Base-by-base conservation (phyloP, 306 rosid species). In the Prunus dulcis region DNA sequence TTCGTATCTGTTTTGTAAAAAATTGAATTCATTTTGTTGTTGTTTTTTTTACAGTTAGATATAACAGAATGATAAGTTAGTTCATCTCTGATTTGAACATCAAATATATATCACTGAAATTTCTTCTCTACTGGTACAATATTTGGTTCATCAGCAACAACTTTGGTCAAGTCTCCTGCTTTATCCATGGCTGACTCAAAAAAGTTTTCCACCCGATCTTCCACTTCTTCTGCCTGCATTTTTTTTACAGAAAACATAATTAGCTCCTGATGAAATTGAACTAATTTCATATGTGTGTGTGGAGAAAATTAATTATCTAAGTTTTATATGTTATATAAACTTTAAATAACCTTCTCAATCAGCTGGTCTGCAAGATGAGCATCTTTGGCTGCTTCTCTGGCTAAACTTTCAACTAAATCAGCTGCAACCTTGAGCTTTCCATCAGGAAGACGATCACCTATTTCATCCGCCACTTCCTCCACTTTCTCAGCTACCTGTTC, bases 401-500 rank as follows among this genome's bases (percentile, higher is more conserved):
- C 97, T 19, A 79, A 27, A 14, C 67, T 73, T 82, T 87, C 91
- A 53, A 89, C 71, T 12, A 74, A 56, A 8, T 58, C 50, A 71
- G 76, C 81, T 20, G 80, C 79, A 2, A 69, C 69, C 12, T 70
- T 77, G 14, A 84, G 76, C 55, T 81, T 83, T 74, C 89, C 90
- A 6, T 79, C 46, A 0, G 93, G 96, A 76, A 89, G 80, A 25
- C 82, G 22, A 41, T 83, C 81, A 2, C 69, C 84, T 28, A 81
- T 81, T 0, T 66, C 79, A 60, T 86, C 93, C 49, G 91, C 92
- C 20, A 82, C 79, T 30, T 89, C 82, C 34, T 87, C 92, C 57
- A 93, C 94, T 38, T 19, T 46, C 57, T 90, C 93, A 1, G 92
- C 96, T 60, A 89, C 90, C 34, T 85, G 74, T 81, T 88, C 96